Base-by-base conservation (phyloP, 257 asterid genomes). In the Nicotiana attenuata region DNA sequence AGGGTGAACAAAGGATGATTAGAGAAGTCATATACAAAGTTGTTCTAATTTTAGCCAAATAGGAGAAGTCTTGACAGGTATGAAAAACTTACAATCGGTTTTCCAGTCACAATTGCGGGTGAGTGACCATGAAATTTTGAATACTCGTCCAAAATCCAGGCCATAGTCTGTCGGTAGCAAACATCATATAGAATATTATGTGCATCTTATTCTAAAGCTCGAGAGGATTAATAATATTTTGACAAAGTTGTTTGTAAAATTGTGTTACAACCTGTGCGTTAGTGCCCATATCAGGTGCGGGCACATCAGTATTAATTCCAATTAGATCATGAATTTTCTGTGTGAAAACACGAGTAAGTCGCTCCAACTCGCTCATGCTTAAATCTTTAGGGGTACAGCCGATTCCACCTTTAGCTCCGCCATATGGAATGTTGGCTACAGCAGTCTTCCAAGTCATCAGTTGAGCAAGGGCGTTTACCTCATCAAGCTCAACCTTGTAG, bases 401-500 rank as follows among this genome's bases (percentile, higher is more conserved):
- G 24, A 96, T 94, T 29, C 99, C 97, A 65, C 99, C 99, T 88
- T 96, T 96, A 67, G 99, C 98, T 76, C 99, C 99, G 57, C 99
- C 98, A 83, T 94, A 94, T 4, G 98, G 98, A 78, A 96, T 89
- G 83, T 96, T 93, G 6, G 91, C 97, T 57, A 94, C 99, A 59
- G 98, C 98, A 10, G 97, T 96, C 92, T 96, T 96, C 99, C 99
- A 96, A 14, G 99, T 96, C 99, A 96, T 96, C 89, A 96, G 77
- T 89, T 96, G 99, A 78, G 99, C 99, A 68, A 96, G 97, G 61
- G 99, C 99, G 78, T 96, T 96, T 78, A 96, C 99, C 87, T 94
- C 98, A 89, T 96, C 99, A 20, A 91, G 97, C 76, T 94, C 98
- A 85, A 96, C 99, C 98, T 95, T 45, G 22, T 31, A 10, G 65